A percentile compares a stretch with the other conserved stretches of the same genome.
Conservation (phyloP, 208 protist species). For the Lotmaria passim region DNA sequence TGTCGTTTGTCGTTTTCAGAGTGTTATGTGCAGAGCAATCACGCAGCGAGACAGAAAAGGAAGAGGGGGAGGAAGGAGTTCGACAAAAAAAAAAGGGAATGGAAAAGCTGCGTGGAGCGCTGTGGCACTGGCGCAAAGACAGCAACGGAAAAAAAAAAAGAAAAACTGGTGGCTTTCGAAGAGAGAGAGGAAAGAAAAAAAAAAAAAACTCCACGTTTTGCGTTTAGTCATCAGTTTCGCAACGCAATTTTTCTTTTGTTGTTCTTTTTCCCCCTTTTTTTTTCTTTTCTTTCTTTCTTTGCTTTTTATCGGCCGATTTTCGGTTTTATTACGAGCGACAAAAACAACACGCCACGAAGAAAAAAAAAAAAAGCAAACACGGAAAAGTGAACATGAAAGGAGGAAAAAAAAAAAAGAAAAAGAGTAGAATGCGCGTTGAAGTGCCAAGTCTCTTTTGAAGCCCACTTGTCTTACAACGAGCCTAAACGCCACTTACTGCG, state of each 20-base stretch:
- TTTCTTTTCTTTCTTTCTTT: constrained; percentile 15
- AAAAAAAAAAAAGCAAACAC: constrained; percentile 10
- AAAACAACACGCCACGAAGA: constrained; percentile 2
- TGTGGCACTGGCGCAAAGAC: too few species aligned
- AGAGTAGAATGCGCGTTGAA: background rate
- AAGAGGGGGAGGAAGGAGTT: background rate
- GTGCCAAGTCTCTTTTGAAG: too few species aligned
- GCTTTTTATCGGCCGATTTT: background rate
- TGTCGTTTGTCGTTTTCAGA: too few species aligned
- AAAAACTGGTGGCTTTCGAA: too few species aligned
- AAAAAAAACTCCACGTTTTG: background rate
- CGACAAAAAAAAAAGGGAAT: constrained; percentile 1
- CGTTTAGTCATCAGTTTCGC: too few species aligned
- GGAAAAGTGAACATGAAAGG: constrained; percentile 10
- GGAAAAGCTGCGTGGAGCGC: background rate
- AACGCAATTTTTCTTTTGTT: constrained; percentile 1
- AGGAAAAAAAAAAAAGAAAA: constrained; percentile 17
- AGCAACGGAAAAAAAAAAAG: too few species aligned
- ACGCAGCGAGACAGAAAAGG: background rate
- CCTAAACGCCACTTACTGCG: too few species aligned
- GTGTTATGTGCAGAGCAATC: too few species aligned
- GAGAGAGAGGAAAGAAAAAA: too few species aligned
- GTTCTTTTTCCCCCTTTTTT: constrained; percentile 17
- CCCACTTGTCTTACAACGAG: background rate
- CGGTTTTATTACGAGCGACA: too few species aligned